These are phyloP conservation scores for Suillus placidus DNA, from an alignment of 768 basidiomycete genomes.

Conservation along the genomic window DNA sequence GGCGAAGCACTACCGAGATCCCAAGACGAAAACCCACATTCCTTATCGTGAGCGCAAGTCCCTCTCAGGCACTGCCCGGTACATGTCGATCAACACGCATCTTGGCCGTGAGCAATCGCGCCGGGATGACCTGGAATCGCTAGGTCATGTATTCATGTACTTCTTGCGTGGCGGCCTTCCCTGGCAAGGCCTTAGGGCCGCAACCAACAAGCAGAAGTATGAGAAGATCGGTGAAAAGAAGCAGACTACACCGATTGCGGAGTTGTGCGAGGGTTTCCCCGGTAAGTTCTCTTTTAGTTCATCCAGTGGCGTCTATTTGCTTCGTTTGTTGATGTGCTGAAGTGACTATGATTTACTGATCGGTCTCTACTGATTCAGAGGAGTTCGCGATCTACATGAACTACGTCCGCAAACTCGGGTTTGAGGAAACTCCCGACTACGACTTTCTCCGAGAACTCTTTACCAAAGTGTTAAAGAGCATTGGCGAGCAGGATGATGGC, in stretches of 20 bases:
- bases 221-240: conserved; percentile 99
- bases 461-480: conserved; percentile 84
- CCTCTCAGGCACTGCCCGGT: conserved; percentile 93
- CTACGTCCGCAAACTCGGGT: conserved; percentile 97
- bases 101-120: conserved; percentile 93
- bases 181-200: conserved; percentile 97
- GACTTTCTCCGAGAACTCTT: conserved; percentile 97
- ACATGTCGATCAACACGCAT: conserved; percentile 99
- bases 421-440: conserved; percentile 97
- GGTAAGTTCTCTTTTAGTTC: conserved; percentile 45
- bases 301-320: conserved; percentile 1
- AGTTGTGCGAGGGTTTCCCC: conserved; percentile 96
- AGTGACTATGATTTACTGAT: conserved; percentile 6
- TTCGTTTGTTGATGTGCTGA: conserved; percentile 4
- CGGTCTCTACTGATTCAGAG: conserved; percentile 51
- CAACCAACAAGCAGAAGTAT: conserved; percentile 99
- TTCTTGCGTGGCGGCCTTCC: conserved; percentile 95
- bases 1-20: conserved; percentile 99
- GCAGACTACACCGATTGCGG: conserved; percentile 88
- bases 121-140: conserved; percentile 93
- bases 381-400: conserved; percentile 99
- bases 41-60: conserved; percentile 99
- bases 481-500: conserved; percentile 88
- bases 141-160: conserved; percentile 99
- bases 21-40: conserved; percentile 96